Evolutionary conservation across 495 filamentous ascomycete genomes (phyloP).

Genomic region (Aspergillus biplanus): DNA sequence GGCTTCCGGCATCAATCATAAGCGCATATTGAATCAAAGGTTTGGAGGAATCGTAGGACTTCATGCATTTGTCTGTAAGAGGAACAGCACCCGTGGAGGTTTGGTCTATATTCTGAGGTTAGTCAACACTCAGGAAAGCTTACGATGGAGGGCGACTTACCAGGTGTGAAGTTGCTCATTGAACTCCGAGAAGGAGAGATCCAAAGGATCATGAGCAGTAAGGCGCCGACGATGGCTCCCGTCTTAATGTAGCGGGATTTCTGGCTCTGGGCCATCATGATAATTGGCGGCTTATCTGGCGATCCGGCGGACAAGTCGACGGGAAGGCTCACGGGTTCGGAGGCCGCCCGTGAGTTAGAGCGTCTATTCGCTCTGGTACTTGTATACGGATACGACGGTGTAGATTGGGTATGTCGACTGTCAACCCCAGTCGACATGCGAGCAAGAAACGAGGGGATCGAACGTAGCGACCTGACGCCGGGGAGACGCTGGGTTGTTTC

Average conservation of each 20-base stretch:
- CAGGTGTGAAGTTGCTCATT: conserved; percentile 40
- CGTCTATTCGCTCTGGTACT: conserved; percentile 36
- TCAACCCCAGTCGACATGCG: conserved; percentile 56
- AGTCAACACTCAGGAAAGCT: background rate
- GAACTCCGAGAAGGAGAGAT: conserved; percentile 60
- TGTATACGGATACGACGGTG: conserved; percentile 23
- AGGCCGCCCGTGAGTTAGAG: conserved; percentile 37
- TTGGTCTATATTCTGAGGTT: conserved; percentile 28
- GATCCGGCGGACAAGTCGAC: conserved; percentile 24
- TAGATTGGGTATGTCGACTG: conserved; percentile 30
- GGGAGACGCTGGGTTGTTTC: conserved; percentile 13
- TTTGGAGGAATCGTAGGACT: conserved; percentile 79
- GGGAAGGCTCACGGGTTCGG: conserved; percentile 23
- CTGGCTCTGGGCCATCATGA: conserved; percentile 70
- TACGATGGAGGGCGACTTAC: conserved; percentile 31
- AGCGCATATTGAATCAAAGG: conserved; percentile 95
- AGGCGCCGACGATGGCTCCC: conserved; percentile 71
- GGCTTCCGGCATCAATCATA: conserved; percentile 98
- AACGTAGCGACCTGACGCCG: conserved; percentile 20
- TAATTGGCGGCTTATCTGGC: conserved; percentile 19
- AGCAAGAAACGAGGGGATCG: conserved; percentile 32
- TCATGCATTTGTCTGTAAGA: conserved; percentile 67
- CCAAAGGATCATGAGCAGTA: conserved; percentile 77
- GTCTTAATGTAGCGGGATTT: conserved; percentile 82
- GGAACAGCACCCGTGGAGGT: conserved; percentile 27